Evolutionary conservation across 495 filamentous ascomycete genomes (phyloP).

Genomic region (Thozetella sp.): DNA sequence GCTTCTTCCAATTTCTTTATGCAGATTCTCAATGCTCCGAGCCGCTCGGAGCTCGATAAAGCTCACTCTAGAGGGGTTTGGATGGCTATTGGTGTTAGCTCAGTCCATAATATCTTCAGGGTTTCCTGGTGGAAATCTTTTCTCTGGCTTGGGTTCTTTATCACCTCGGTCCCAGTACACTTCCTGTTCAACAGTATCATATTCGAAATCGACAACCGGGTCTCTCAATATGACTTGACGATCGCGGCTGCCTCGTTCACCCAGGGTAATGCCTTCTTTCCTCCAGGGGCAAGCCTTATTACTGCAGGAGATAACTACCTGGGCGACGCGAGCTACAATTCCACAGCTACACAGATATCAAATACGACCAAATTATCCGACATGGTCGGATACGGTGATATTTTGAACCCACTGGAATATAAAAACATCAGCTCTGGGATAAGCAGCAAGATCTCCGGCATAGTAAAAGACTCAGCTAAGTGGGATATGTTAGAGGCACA

Average conservation of each 20-base stretch:
- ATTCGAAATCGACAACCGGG: not conserved
- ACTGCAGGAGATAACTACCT: conserved; percentile 18
- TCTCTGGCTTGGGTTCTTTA: not conserved
- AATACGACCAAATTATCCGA: too few species aligned
- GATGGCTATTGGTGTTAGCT: not conserved
- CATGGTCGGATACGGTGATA: too few species aligned
- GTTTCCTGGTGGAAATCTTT: not conserved
- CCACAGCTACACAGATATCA: too few species aligned
- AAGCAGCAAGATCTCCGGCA: too few species aligned
- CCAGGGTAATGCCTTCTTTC: not conserved
- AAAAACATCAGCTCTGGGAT: too few species aligned
- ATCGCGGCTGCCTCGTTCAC: conserved; percentile 17
- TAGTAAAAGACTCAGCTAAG: too few species aligned
- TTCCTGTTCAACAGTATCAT: not conserved
- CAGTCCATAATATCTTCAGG: not conserved
- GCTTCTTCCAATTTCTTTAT: conserved; percentile 38
- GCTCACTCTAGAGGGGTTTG: not conserved
- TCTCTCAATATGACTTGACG: conserved; percentile 10
- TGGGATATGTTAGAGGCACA: too few species aligned
- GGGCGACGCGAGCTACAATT: too few species aligned
- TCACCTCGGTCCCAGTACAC: not conserved
- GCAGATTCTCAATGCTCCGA: conserved; percentile 34
- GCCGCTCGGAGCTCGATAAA: conserved; percentile 7
- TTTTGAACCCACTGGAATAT: too few species aligned
- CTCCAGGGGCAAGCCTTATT: not conserved